Percentiles rank a stretch among this genome's conserved stretches.
phyloP scores from a whole-genome alignment of 805 yeast species.

The Wickerhamomyces silvicola region DNA sequence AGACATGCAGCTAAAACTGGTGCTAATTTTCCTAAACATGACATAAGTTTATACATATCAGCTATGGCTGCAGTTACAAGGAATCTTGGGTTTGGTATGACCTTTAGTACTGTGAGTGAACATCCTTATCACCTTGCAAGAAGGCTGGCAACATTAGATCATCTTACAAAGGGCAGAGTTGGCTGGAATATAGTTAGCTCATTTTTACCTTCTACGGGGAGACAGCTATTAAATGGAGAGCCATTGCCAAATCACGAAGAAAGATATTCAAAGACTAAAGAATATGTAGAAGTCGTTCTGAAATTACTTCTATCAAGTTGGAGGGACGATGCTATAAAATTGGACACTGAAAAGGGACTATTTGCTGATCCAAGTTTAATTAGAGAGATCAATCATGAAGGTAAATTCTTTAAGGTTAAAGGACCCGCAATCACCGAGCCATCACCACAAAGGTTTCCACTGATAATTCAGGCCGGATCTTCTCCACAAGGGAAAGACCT shows the following conservation, averaged over 20 bases:
- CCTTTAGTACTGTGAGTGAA: too few species aligned
- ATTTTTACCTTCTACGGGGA: constrained; percentile 31
- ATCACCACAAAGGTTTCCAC: constrained; percentile 32
- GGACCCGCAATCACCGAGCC: constrained; percentile 31
- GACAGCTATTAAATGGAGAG: too few species aligned
- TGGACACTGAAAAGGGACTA: constrained; percentile 15
- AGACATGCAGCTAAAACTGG: constrained; percentile 9
- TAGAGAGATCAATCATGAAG: constrained; percentile 28
- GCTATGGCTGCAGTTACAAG: constrained; percentile 34
- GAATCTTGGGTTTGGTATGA: too few species aligned
- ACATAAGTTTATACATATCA: constrained; percentile 29
- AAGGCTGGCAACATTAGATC: too few species aligned
- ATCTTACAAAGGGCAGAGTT: constrained; percentile 31
- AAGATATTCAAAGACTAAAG: constrained; percentile 30
- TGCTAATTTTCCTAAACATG: constrained; percentile 28
- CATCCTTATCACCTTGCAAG: too few species aligned
- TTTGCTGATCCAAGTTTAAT: constrained; percentile 27
- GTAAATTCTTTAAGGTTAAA: constrained; percentile 29
- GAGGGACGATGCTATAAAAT: constrained; percentile 26
- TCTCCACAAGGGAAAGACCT: constrained; percentile 29
- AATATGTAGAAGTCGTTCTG: constrained; percentile 29
- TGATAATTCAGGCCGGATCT: constrained; percentile 33
- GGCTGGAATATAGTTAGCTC: constrained; percentile 38
- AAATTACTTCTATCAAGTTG: constrained; percentile 30
- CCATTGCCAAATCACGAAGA: constrained; percentile 32